A percentile compares a stretch with the other conserved stretches of the same genome.
Evolutionary conservation across 1,284 basidiomycete species (phyloP).

Genomic region (Vanrija sp.): DNA sequence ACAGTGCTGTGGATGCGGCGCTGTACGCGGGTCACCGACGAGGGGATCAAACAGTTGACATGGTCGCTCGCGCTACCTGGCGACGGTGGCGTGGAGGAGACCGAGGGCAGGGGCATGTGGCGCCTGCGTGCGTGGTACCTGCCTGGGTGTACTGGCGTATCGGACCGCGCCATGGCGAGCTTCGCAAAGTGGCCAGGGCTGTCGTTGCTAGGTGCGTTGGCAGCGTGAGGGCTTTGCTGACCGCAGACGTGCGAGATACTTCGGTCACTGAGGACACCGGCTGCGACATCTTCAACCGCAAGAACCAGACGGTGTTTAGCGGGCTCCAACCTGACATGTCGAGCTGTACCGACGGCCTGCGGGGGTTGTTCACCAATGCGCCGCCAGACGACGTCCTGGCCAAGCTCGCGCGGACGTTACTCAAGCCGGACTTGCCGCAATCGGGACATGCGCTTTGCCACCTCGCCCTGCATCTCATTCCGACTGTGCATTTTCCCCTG

Average conservation of each 20-base stretch:
- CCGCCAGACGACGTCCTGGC: constrained; percentile 22
- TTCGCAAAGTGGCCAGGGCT: constrained; percentile 40
- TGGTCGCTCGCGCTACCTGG: constrained; percentile 14
- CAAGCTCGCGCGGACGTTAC: constrained; percentile 26
- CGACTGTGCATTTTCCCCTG: constrained; percentile 8
- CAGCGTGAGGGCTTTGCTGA: neutral
- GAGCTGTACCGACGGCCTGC: constrained; percentile 30
- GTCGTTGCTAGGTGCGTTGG: constrained; percentile 29
- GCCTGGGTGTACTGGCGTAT: constrained; percentile 19
- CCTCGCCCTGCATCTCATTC: constrained; percentile 16
- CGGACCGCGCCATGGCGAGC: constrained; percentile 27
- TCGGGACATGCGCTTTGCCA: neutral
- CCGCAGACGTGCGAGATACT: constrained; percentile 36
- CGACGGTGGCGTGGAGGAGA: neutral
- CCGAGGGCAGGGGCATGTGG: constrained; percentile 23
- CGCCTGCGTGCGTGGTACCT: constrained; percentile 30
- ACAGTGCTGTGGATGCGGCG: constrained; percentile 33
- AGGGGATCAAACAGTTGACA: constrained; percentile 29
- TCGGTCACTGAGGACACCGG: constrained; percentile 26
- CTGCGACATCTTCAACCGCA: constrained; percentile 30
- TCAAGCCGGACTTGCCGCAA: constrained; percentile 11
- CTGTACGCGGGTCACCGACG: constrained; percentile 27
- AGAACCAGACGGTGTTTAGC: constrained; percentile 17
- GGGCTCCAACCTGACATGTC: constrained; percentile 29
- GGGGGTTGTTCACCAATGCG: constrained; percentile 22